phyloP scores from a whole-genome alignment of 805 yeast genomes.

The Tetrapisispora pingtungensis region DNA sequence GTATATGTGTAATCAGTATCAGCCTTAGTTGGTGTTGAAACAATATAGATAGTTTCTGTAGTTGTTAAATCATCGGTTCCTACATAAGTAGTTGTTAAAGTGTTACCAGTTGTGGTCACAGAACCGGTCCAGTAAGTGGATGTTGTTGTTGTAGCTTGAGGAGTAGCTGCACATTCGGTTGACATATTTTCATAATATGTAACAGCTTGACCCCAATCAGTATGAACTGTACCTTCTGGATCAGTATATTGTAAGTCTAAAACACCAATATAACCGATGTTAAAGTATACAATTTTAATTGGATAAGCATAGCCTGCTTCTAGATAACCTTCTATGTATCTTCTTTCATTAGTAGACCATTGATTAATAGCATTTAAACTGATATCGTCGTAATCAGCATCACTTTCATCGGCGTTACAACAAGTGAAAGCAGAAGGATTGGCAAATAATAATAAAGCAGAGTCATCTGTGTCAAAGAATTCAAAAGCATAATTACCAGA shows the following conservation, averaged over 20 bases:
- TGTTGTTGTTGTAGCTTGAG: conserved; percentile 1
- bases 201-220: neutral
- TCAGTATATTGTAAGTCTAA: conserved; percentile 1
- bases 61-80: conserved; percentile 1
- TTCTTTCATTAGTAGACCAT: conserved; percentile 2
- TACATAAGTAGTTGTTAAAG: neutral
- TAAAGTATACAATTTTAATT: conserved; percentile 12
- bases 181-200: neutral
- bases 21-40: neutral
- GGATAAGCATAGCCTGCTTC: conserved; percentile 13
- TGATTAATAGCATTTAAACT: conserved; percentile 2
- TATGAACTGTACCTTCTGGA: conserved; percentile 1
- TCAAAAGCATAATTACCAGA: conserved; percentile 26
- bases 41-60: neutral
- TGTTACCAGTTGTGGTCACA: neutral
- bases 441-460: conserved; percentile 26
- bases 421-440: conserved; percentile 27
- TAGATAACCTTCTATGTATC: conserved; percentile 3
- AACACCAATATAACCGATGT: conserved; percentile 4
- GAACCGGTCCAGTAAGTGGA: conserved; percentile 1
- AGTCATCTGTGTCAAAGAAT: conserved; percentile 25
- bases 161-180: conserved; percentile 1
- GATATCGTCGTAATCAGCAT: conserved; percentile 1
- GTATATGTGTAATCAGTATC: neutral
- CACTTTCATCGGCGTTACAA: conserved; percentile 17